Evolutionary conservation across 805 yeast species (phyloP).

Genomic region (Schwanniomyces yamadae): DNA sequence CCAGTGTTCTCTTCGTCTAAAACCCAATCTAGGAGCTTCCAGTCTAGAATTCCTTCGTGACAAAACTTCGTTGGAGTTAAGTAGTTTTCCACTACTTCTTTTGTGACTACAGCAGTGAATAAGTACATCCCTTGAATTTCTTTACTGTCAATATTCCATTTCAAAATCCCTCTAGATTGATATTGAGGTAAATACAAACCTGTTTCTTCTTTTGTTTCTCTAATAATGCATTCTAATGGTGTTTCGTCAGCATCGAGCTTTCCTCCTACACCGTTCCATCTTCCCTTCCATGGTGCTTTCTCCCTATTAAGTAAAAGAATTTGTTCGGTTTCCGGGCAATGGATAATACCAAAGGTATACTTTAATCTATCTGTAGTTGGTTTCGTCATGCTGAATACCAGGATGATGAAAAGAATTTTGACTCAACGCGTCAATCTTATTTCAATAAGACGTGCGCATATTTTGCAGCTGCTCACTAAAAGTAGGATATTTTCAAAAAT

Average conservation of each 20-base stretch:
- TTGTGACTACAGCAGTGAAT: conserved; percentile 35
- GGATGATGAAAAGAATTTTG: no score
- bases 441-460: no score
- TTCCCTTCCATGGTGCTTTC: conserved; percentile 47
- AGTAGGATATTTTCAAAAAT: no score
- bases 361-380: conserved; percentile 7
- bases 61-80: conserved; percentile 27
- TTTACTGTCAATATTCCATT: conserved; percentile 28
- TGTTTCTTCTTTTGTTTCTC: conserved; percentile 44
- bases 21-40: conserved; percentile 40
- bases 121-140: conserved; percentile 39
- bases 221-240: conserved; percentile 37
- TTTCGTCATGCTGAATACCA: not conserved
- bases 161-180: conserved; percentile 32
- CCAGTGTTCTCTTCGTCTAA: conserved; percentile 36
- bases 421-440: no score
- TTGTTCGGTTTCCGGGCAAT: conserved; percentile 29
- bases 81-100: conserved; percentile 22
- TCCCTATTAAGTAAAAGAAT: conserved; percentile 39
- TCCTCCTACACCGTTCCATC: conserved; percentile 50
- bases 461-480: no score
- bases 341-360: conserved; percentile 27
- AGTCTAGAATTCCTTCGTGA: conserved; percentile 44
- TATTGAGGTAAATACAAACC: conserved; percentile 31
- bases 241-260: conserved; percentile 35